phyloP scores from a whole-genome alignment of 2,329 filamentous ascomycete genomes.

The Botryotinia calthae region DNA sequence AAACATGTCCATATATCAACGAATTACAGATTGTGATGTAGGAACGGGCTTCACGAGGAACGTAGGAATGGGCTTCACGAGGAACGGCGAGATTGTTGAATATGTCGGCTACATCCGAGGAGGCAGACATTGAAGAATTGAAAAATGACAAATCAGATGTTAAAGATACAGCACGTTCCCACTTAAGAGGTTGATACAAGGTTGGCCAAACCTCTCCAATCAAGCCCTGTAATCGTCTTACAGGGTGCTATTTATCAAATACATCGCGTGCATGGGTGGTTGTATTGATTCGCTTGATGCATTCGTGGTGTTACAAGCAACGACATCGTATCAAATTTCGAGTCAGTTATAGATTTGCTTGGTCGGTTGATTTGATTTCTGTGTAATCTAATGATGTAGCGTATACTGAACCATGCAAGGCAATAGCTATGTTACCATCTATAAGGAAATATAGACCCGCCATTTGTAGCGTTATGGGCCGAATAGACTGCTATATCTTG shows the following conservation, averaged over 20 bases:
- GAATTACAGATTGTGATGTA: background rate
- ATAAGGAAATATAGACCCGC: background rate
- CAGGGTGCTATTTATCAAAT: background rate
- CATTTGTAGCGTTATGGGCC: background rate
- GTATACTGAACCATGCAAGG: background rate
- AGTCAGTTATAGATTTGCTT: background rate
- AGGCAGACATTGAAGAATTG: conserved; percentile 1
- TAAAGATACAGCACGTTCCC: conserved; percentile 1
- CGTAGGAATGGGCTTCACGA: background rate
- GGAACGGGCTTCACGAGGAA: background rate
- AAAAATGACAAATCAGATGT: background rate
- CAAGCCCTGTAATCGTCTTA: background rate
- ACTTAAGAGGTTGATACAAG: conserved; percentile 3
- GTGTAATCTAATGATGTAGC: background rate
- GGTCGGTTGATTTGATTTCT: background rate
- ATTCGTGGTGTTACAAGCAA: background rate
- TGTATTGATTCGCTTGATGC: conserved; percentile 16
- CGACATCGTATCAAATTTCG: background rate
- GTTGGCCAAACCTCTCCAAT: background rate
- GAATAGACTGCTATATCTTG: background rate
- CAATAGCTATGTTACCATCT: background rate
- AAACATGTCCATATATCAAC: conserved; percentile 6
- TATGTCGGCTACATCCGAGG: background rate
- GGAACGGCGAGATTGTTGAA: background rate
- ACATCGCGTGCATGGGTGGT: background rate